Percentiles rank a stretch among this genome's conserved stretches.
Evolutionary conservation across 306 rosid genomes (phyloP).

Genomic region (Vigna unguiculata): DNA sequence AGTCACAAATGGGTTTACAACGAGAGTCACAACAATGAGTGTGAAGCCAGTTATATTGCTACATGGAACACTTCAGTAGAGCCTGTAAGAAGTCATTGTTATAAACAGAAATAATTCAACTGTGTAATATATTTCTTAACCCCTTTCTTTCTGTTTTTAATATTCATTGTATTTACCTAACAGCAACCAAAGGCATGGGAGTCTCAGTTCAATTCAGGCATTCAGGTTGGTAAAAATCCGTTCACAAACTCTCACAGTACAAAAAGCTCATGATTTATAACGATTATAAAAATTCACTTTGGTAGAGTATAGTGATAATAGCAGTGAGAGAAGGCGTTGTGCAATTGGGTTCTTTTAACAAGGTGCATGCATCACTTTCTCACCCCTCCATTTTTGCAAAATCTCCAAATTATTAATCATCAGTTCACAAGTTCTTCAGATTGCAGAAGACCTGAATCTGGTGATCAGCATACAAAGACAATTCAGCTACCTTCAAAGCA

Average conservation of each 20-base stretch:
- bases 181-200: constrained; percentile 96
- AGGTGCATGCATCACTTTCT: constrained; percentile 54
- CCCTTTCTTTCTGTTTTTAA: neutral
- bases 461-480: constrained; percentile 77
- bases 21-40: constrained; percentile 58
- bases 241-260: neutral
- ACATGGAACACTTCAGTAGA: constrained; percentile 83
- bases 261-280: neutral
- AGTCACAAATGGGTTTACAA: constrained; percentile 88
- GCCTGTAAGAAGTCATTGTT: constrained; percentile 54
- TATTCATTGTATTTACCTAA: neutral
- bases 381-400: constrained; percentile 1
- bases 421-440: constrained; percentile 49
- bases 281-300: constrained; percentile 1
- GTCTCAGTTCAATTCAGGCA: constrained; percentile 83
- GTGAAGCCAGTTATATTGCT: constrained; percentile 66
- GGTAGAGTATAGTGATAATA: constrained; percentile 75
- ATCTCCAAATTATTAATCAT: neutral
- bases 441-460: constrained; percentile 73
- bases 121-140: neutral
- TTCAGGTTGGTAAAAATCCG: constrained; percentile 62
- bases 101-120: neutral
- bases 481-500: constrained; percentile 77
- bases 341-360: constrained; percentile 85
- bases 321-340: constrained; percentile 89